Percentiles rank a stretch among this genome's conserved stretches.
These are phyloP conservation scores for Calocybe cyanea DNA, from an alignment of 768 basidiomycete species.

Conservation along the genomic window DNA sequence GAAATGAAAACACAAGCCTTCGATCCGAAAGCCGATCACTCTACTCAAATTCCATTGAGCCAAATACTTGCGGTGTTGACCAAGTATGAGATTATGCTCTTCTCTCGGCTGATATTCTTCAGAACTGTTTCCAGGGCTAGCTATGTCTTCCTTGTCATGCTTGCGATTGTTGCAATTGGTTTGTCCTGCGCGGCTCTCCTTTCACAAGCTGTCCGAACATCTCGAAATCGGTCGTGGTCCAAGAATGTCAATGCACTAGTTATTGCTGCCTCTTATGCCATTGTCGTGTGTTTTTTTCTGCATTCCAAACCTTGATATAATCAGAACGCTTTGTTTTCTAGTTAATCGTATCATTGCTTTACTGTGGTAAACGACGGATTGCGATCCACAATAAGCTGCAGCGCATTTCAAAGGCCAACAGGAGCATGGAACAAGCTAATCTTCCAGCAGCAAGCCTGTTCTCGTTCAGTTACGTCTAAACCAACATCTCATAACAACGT, in stretches of 20 bases:
- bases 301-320: no score
- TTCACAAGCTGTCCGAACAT: constrained; percentile 68
- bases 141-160: constrained; percentile 50
- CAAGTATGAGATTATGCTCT: constrained; percentile 28
- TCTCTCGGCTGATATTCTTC: constrained; percentile 28
- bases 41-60: no score
- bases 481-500: background rate
- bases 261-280: constrained; percentile 66
- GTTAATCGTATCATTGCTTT: constrained; percentile 55
- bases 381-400: constrained; percentile 62
- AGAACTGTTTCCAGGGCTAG: constrained; percentile 49
- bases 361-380: constrained; percentile 67
- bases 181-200: constrained; percentile 64
- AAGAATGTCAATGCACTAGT: constrained; percentile 66
- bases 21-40: no score
- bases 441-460: constrained; percentile 50
- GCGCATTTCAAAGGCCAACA: constrained; percentile 61
- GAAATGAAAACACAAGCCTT: constrained; percentile 2
- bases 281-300: constrained; percentile 49
- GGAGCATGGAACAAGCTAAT: constrained; percentile 48
- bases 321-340: constrained; percentile 20
- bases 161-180: constrained; percentile 49
- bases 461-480: background rate
- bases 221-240: constrained; percentile 48
- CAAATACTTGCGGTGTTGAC: no score